phyloP scores from a whole-genome alignment of 768 basidiomycete genomes.

The Lentinula edodes region DNA sequence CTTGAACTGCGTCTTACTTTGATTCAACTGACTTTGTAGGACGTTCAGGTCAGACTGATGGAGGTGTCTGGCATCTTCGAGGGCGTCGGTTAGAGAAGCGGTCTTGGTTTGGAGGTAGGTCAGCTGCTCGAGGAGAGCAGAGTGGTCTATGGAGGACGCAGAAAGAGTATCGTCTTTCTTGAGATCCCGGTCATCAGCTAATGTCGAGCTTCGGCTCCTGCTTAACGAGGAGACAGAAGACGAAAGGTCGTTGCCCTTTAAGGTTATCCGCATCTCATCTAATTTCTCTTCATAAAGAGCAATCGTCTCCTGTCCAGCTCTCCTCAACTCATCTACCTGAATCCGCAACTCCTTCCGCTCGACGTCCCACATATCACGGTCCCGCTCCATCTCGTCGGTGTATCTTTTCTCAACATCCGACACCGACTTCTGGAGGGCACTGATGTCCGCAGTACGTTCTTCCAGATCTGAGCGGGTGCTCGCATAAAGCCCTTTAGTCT shows the following conservation, averaged over 20 bases:
- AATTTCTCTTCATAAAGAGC: constrained; percentile 91
- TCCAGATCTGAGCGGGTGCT: constrained; percentile 28
- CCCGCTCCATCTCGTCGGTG: constrained; percentile 37
- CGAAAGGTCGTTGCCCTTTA: constrained; percentile 24
- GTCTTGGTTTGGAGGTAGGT: constrained; percentile 80
- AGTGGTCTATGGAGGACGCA: constrained; percentile 92
- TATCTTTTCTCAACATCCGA: constrained; percentile 37
- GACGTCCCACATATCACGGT: constrained; percentile 23
- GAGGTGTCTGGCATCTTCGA: constrained; percentile 69
- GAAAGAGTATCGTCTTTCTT: constrained; percentile 15
- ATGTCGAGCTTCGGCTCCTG: neutral
- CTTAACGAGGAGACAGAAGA: constrained; percentile 10
- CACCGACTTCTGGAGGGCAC: constrained; percentile 42
- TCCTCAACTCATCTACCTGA: constrained; percentile 80
- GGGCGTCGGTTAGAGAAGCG: constrained; percentile 69
- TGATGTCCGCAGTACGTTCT: constrained; percentile 59
- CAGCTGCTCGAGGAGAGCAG: constrained; percentile 86
- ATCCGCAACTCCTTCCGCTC: constrained; percentile 63
- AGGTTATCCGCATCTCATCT: constrained; percentile 63
- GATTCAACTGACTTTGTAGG: constrained; percentile 56
- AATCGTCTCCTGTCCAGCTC: constrained; percentile 95
- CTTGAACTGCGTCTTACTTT: constrained; percentile 71
- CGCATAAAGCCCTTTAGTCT: constrained; percentile 22
- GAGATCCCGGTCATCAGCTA: constrained; percentile 3
- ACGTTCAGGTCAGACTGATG: constrained; percentile 71